Evolutionary conservation across 257 asterid genomes (phyloP).

Genomic region (Henckelia pumila): DNA sequence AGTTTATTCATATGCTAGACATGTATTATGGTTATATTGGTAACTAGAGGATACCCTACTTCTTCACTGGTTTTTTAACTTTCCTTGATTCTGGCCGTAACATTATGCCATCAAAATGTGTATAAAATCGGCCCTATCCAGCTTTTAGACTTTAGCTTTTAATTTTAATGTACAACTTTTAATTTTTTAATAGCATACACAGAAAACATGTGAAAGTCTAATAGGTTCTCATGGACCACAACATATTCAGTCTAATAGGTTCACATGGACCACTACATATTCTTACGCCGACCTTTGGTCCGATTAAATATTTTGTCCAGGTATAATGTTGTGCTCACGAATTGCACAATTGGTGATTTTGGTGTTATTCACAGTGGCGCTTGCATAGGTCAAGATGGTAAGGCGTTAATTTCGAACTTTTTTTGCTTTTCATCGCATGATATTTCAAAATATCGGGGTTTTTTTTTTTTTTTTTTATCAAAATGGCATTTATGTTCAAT

Average conservation of each 20-base stretch:
- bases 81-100: neutral
- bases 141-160: no score
- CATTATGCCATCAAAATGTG: neutral
- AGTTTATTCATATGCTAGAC: neutral
- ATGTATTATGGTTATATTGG: neutral
- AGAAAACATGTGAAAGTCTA: no score
- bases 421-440: slow-evolving; percentile 7
- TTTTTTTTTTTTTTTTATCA: no score
- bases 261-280: neutral
- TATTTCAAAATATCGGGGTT: neutral
- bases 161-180: no score
- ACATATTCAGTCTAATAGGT: no score
- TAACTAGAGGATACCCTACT: neutral
- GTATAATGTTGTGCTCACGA: slow-evolving; percentile 70
- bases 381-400: slow-evolving; percentile 97
- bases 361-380: slow-evolving; percentile 79
- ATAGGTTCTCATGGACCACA: no score
- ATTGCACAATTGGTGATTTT: slow-evolving; percentile 72
- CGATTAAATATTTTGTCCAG: slow-evolving; percentile 34
- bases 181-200: no score
- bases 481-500: neutral
- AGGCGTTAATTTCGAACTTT: slow-evolving; percentile 22
- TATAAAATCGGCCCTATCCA: no score
- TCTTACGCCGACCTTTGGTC: slow-evolving; percentile 16
- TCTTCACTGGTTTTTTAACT: neutral